Conservation (phyloP, 2,329 filamentous ascomycete genomes). For the Hypocreales sp. region DNA sequence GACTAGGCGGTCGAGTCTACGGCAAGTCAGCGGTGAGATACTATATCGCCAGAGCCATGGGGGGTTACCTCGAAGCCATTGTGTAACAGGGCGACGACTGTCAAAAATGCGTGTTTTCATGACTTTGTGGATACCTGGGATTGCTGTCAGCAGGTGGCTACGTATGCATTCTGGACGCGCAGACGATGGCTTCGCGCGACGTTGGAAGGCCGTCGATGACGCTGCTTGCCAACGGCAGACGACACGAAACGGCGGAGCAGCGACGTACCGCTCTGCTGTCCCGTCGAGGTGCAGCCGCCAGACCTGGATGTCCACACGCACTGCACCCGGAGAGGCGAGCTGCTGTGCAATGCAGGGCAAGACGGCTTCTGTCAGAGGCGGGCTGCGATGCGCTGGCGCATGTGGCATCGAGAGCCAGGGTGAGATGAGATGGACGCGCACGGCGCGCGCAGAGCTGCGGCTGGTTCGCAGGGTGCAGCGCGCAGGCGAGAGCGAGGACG, state of each 20-base stretch:
- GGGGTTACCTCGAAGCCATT: constrained; percentile 39
- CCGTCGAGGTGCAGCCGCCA: constrained; percentile 7
- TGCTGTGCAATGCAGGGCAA: neutral
- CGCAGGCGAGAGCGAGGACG: too few relatives aligned
- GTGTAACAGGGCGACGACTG: constrained; percentile 18
- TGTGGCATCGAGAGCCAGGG: too few relatives aligned
- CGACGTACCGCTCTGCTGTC: constrained; percentile 1
- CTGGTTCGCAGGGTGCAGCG: too few relatives aligned
- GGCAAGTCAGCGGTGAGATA: constrained; percentile 4
- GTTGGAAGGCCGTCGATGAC: neutral
- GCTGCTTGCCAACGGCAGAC: neutral
- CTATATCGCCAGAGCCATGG: neutral
- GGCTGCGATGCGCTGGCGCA: too few relatives aligned
- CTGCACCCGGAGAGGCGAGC: constrained; percentile 4
- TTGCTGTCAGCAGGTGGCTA: too few relatives aligned
- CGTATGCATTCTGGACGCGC: too few relatives aligned
- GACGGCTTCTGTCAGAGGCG: too few relatives aligned
- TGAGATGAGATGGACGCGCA: too few relatives aligned
- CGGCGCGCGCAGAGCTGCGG: too few relatives aligned
- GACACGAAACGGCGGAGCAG: neutral
- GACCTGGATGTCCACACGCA: constrained; percentile 4
- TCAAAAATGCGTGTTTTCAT: constrained; percentile 9
- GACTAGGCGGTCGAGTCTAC: constrained; percentile 69
- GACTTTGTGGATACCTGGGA: too few relatives aligned
- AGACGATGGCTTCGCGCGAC: neutral